These are phyloP conservation scores for Tetrapisispora namnaoensis DNA, from an alignment of 805 yeast species.

Conservation along the genomic window DNA sequence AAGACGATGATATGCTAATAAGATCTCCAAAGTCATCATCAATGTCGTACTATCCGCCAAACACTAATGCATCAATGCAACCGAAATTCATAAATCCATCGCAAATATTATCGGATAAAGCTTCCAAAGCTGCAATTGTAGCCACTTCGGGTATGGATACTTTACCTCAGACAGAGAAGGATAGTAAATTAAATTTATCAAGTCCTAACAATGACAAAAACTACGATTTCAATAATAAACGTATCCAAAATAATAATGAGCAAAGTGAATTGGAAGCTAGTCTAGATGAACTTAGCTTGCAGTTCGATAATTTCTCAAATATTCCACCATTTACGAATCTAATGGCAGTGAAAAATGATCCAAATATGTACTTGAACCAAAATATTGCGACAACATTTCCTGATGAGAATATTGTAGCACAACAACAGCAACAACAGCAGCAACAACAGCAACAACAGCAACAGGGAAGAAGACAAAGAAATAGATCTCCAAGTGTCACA, in stretches of 20 bases:
- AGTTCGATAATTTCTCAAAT: neutral
- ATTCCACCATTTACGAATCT: neutral
- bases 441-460: no score
- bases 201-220: neutral
- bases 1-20: conserved; percentile 9
- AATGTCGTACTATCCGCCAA: neutral
- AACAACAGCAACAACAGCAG: no score
- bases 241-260: neutral
- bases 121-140: conserved; percentile 20
- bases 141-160: conserved; percentile 16
- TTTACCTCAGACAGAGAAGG: neutral
- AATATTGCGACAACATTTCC: neutral
- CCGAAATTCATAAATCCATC: conserved; percentile 23
- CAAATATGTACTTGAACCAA: neutral
- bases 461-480: neutral
- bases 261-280: neutral
- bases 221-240: neutral
- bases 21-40: conserved; percentile 6
- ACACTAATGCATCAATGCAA: neutral
- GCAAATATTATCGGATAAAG: conserved; percentile 21
- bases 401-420: neutral
- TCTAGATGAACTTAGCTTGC: neutral
- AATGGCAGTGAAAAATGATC: conserved; percentile 1
- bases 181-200: neutral
- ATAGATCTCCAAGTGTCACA: neutral